Evolutionary conservation across 768 basidiomycete species (phyloP).

Genomic region (Atractiella rhizophila): DNA sequence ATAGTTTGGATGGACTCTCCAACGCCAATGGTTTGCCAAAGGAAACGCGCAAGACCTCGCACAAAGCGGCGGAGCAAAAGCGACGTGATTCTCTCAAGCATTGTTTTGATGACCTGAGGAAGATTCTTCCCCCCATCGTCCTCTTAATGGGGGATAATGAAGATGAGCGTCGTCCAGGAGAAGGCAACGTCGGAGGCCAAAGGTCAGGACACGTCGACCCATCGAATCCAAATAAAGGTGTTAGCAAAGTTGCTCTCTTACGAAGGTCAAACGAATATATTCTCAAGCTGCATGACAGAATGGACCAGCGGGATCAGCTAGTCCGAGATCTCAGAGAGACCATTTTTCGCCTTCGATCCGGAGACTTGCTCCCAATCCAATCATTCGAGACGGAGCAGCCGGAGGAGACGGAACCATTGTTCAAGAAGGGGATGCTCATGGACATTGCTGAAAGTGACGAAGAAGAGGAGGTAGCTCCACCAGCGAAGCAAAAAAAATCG

Average conservation of each 20-base stretch:
- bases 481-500: no score
- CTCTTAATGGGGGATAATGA: conserved; percentile 9
- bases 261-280: conserved; percentile 18
- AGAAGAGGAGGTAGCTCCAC: no score
- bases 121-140: conserved; percentile 36
- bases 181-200: conserved; percentile 18
- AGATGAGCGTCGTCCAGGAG: conserved; percentile 12
- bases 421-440: no score
- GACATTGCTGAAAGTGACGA: no score
- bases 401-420: no score
- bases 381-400: no score
- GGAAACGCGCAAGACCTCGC: conserved; percentile 23
- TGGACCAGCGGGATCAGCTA: conserved; percentile 11
- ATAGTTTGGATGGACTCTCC: no score
- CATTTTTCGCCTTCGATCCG: no score
- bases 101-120: conserved; percentile 34
- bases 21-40: no score
- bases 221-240: conserved; percentile 16
- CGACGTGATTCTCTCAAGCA: conserved; percentile 87
- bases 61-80: conserved; percentile 94
- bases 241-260: conserved; percentile 17
- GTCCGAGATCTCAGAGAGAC: no score
- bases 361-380: no score
- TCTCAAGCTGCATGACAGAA: conserved; percentile 12
- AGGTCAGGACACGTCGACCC: conserved; percentile 12